phyloP scores from a whole-genome alignment of 108 stramenopile species.

The Skeletonema costatum region DNA sequence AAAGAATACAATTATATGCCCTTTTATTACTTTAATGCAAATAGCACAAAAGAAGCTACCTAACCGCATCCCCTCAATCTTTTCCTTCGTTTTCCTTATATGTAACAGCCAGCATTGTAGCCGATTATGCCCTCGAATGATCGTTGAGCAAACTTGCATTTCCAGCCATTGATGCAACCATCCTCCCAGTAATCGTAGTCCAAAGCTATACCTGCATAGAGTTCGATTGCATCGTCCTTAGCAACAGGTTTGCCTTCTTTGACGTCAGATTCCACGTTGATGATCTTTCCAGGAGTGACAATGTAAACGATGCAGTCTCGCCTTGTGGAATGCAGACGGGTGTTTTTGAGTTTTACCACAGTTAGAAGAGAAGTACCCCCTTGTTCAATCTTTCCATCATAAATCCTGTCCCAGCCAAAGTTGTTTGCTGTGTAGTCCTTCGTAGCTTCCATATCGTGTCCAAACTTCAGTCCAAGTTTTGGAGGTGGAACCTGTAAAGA shows the following conservation, averaged over 20 bases:
- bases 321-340: neutral
- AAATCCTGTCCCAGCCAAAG: neutral
- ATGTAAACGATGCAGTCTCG: neutral
- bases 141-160: neutral
- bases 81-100: too few relatives aligned
- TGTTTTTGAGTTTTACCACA: neutral
- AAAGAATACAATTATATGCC: too few relatives aligned
- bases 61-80: too few relatives aligned
- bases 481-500: neutral
- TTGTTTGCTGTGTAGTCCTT: neutral
- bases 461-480: neutral
- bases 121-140: neutral
- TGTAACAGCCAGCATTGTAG: neutral
- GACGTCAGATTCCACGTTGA: neutral
- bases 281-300: neutral
- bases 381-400: neutral
- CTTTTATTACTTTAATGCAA: too few relatives aligned
- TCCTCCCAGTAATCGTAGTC: neutral
- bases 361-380: neutral
- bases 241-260: neutral
- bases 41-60: too few relatives aligned
- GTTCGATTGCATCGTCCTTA: neutral
- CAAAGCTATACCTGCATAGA: neutral
- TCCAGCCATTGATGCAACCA: neutral
- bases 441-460: neutral